Evolutionary conservation across 768 basidiomycete genomes (phyloP), one percentile per base, ranked within the genome.

Genomic region (Terana coerulea): DNA sequence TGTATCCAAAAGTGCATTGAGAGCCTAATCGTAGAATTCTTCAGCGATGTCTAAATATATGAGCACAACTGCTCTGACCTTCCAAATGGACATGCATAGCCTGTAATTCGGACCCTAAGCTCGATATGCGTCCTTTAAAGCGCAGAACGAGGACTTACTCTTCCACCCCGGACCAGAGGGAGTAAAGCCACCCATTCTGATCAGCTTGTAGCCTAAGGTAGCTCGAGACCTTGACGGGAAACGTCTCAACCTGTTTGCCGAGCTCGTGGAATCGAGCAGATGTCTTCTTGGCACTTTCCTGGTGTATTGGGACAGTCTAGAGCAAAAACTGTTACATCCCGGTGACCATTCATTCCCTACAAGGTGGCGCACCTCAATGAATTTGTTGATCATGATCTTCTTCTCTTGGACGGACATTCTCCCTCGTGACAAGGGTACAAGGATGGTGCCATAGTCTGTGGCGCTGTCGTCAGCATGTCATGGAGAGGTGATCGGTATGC

Each of bases 201-300:
- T 65, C 64, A 1, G 62, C 64, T 40, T 63, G 49, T 30, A 56
- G 28, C 17, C 61, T 47, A n/a, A 65, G 53, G 29, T 49, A 59
- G 41, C 55, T 59, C 5, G 64, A 59, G 34, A 65, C 59, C 56
- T 63, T 65, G 29, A 55, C 56, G 24, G 62, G 64, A 54, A 65
- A 65, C 10, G 52, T 47, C 49, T 65, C 64, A 12, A 65, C 59
- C 6, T 62, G 54, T 36, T 62, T 63, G 5, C 35, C 53, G 11
- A 65, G 49, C 21, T 63, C 60, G 30, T 59, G 51, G 45, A 65
- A 65, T 3, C 43, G 52, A 15, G 52, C 56, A 4, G 58, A 61
- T 21, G 54, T 55, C 28, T 37, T 40, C 25, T 45, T 50, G 15
- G 64, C 62, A 6, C 53, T 47, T 30, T 65, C 60, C 31, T 63